phyloP scores from a whole-genome alignment of 1,284 basidiomycete species.

The Heterobasidion parviporum region DNA sequence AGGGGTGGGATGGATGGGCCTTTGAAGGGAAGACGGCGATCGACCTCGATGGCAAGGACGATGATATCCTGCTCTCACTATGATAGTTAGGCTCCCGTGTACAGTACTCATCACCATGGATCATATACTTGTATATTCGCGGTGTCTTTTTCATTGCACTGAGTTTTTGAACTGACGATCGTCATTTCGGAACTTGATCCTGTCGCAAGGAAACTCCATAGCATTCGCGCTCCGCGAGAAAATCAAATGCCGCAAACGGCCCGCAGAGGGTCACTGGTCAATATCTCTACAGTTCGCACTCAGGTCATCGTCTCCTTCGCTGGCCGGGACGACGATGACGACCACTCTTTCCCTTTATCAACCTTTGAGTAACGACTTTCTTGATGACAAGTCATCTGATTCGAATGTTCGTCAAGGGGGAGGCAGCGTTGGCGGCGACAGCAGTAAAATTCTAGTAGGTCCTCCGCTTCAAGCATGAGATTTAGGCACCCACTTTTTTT shows the following conservation, averaged over 20 bases:
- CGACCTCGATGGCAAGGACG: too few species aligned
- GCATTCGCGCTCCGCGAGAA: too few species aligned
- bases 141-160: too few species aligned
- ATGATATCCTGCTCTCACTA: too few species aligned
- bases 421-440: background rate
- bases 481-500: background rate
- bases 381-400: background rate
- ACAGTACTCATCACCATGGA: too few species aligned
- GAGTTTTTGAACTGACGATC: too few species aligned
- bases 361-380: background rate
- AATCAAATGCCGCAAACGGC: too few species aligned
- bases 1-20: slow-evolving; percentile 6
- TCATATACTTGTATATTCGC: too few species aligned
- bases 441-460: background rate
- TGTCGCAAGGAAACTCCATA: too few species aligned
- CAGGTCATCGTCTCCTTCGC: background rate
- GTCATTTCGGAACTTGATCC: too few species aligned
- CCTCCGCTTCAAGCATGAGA: background rate
- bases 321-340: background rate
- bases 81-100: too few species aligned
- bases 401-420: background rate
- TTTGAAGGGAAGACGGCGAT: background rate
- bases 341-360: background rate
- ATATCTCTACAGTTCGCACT: background rate
- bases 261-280: background rate